These are phyloP conservation scores for Gracilaria domingensis DNA, from an alignment of 23 red algal genomes.

Conservation along the genomic window DNA sequence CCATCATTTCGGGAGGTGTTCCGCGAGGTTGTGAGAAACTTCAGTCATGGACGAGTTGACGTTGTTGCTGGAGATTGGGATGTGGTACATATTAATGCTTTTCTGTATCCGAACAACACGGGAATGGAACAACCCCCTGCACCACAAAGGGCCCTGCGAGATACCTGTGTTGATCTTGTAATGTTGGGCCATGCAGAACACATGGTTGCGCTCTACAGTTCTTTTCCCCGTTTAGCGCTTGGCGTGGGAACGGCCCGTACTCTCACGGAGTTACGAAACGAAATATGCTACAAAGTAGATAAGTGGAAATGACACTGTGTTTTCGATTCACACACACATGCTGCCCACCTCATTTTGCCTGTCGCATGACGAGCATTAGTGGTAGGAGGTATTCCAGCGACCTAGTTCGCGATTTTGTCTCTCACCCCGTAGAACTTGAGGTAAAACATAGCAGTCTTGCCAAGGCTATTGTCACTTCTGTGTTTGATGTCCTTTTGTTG, in stretches of 20 bases:
- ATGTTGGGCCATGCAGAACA: slow-evolving; percentile 53
- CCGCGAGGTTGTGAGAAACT: slow-evolving; percentile 1
- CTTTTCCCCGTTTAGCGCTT: slow-evolving; percentile 33
- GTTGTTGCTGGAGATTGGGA: slow-evolving; percentile 26
- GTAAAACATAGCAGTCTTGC: no score
- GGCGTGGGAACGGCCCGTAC: slow-evolving; percentile 23
- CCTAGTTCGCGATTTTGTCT: no score
- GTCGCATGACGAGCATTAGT: no score
- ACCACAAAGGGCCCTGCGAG: background rate
- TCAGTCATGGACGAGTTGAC: slow-evolving; percentile 34
- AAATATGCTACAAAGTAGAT: slow-evolving; percentile 25
- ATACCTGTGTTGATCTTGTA: slow-evolving; percentile 22
- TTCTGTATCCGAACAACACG: background rate
- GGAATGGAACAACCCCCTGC: background rate
- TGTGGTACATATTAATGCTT: slow-evolving; percentile 12
- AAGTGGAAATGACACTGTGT: background rate
- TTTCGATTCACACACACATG: no score
- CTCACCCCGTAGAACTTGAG: no score
- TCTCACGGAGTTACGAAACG: slow-evolving; percentile 39
- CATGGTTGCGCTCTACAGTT: slow-evolving; percentile 38
- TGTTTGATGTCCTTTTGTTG: no score
- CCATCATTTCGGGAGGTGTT: slow-evolving; percentile 19
- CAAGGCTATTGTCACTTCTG: no score
- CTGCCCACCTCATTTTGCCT: no score
- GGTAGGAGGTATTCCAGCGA: no score